Conservation (phyloP, 768 basidiomycete species). For the Hypholoma sublateritium region DNA sequence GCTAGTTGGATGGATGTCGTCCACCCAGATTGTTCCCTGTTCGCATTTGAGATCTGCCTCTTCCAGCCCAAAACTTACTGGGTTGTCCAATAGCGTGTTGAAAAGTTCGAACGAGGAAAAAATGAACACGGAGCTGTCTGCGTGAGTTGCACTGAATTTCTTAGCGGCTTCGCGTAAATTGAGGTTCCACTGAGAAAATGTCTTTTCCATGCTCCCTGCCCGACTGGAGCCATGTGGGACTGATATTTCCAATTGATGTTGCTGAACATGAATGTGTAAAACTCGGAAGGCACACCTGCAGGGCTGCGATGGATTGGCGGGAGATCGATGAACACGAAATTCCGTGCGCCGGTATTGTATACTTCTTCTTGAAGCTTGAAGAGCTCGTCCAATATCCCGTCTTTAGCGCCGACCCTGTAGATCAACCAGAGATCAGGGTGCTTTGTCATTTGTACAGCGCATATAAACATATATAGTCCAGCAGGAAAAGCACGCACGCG, state of each 20-base stretch:
- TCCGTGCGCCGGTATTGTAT: conserved; percentile 47
- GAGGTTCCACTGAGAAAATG: conserved; percentile 45
- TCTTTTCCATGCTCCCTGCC: background rate
- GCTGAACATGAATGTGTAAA: background rate
- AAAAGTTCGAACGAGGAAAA: conserved; percentile 52
- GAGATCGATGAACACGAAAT: conserved; percentile 62
- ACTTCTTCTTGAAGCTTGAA: conserved; percentile 47
- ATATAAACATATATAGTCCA: no score
- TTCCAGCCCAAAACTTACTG: conserved; percentile 37
- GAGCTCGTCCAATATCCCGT: conserved; percentile 27
- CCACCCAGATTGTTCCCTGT: conserved; percentile 48
- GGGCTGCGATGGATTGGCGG: conserved; percentile 56
- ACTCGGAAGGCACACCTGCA: conserved; percentile 27
- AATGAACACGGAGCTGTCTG: conserved; percentile 45
- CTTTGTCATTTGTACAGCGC: background rate
- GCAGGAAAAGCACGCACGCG: conserved; percentile 31
- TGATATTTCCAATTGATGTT: background rate
- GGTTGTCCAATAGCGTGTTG: conserved; percentile 46
- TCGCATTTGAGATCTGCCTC: conserved; percentile 27
- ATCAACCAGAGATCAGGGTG: no score
- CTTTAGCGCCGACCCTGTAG: background rate
- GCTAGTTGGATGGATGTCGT: conserved; percentile 55
- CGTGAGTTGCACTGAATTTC: conserved; percentile 37
- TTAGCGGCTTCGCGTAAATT: conserved; percentile 29
- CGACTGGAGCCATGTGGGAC: background rate